A percentile compares a stretch with the other conserved stretches of the same genome.
These are phyloP conservation scores for Evernia prunastri DNA, from an alignment of 495 filamentous ascomycete genomes.

Conservation along the genomic window DNA sequence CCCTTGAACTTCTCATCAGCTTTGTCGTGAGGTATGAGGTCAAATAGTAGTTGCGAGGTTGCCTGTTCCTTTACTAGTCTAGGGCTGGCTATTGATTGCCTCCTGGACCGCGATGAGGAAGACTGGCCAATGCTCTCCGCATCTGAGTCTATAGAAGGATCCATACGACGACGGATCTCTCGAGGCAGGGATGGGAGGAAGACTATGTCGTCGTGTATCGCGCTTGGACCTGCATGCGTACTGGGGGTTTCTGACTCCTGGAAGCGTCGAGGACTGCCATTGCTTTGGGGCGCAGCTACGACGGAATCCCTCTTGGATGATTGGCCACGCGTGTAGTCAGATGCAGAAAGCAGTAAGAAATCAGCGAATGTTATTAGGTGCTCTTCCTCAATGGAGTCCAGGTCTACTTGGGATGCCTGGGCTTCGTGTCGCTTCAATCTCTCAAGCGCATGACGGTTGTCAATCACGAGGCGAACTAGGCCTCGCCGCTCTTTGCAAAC, in stretches of 20 bases:
- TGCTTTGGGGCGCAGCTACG: neutral
- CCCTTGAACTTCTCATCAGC: neutral
- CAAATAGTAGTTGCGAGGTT: neutral
- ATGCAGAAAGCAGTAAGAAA: neutral
- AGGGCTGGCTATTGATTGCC: neutral
- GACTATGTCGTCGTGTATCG: neutral
- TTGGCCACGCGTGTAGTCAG: neutral
- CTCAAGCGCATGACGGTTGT: neutral
- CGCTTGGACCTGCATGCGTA: neutral
- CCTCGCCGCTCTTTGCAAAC: slow-evolving; percentile 6
- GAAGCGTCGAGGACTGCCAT: neutral
- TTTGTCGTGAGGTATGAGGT: neutral
- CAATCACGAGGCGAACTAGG: slow-evolving; percentile 1
- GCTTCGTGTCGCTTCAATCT: neutral
- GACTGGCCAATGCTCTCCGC: neutral
- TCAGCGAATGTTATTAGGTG: neutral
- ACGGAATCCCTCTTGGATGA: neutral
- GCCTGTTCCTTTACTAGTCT: neutral
- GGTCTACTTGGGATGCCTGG: neutral
- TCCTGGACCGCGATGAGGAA: neutral
- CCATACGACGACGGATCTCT: too few relatives aligned
- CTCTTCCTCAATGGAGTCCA: neutral
- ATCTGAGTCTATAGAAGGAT: neutral
- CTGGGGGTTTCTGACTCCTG: too few relatives aligned
- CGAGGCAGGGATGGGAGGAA: neutral